Evolutionary conservation across 371 early-diverging fungal genomes (phyloP), one percentile per base, ranked within the genome.

Genomic region (Zopfochytrium polystomum): DNA sequence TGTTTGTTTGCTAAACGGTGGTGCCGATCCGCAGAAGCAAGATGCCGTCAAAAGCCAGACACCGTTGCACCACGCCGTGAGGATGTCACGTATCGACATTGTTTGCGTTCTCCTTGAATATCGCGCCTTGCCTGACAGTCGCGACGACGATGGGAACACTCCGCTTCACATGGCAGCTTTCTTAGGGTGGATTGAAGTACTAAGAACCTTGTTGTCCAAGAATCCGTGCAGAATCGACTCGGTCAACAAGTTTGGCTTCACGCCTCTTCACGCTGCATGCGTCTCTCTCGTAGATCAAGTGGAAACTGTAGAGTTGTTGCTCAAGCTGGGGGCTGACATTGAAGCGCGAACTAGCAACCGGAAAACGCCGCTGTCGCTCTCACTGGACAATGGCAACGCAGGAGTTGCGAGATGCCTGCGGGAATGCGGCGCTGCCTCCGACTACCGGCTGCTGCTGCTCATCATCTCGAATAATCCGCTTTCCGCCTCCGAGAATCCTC

Each of bases 111-210:
- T 51, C 30, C 18, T 51, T 5, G 7, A 51, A 51, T 5, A 51
- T 51, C 30, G 52, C 7, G 52, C 52, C 11, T 6, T 0, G 18
- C 15, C 27, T 13, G 7, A 15, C 13, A 32, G 30, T 7, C 26
- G 20, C 13, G 32, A 27, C n/a, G 32, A 51, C n/a, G 30, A 22
- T 9, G 27, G 27, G 15, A n/a, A 18, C 13, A 51, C 52, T 11
- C 52, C 52, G 32, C 29, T 51, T 5, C 52, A 51, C 32, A 30
- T 23, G 26, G 52, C 52, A 26, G 22, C 52, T 18, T 9, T 6
- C 6, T 5, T 15, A 26, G 52, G 52, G 18, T 23, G 32, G 30
- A 20, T 27, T n/a, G 25, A 51, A 9, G 11, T 51, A 5, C n/a
- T 51, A 6, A 32, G 32, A 51, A n/a, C 27, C 13, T 11, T 51